phyloP scores from a whole-genome alignment of 1,284 basidiomycete genomes.

The Tranzscheliella williamsii region DNA sequence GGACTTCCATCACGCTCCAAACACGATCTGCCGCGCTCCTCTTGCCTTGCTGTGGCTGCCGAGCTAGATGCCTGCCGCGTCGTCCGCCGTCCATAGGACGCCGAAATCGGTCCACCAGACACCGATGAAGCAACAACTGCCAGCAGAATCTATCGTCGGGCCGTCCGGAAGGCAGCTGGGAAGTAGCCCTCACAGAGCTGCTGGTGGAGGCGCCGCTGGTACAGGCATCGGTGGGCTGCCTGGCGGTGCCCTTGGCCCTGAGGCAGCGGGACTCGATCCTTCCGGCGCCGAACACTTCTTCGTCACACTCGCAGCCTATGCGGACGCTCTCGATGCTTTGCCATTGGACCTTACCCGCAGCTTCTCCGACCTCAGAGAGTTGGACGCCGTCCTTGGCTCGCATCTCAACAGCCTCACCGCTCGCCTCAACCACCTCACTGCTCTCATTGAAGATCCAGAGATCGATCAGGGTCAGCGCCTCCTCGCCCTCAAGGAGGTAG shows the following conservation, averaged over 20 bases:
- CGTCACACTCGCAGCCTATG: conserved; percentile 58
- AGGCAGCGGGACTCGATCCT: conserved; percentile 34
- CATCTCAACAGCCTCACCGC: conserved; percentile 54
- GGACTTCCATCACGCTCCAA: too few species aligned
- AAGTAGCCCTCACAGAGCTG: not conserved
- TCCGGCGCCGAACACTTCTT: conserved; percentile 46
- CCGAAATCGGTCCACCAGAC: too few species aligned
- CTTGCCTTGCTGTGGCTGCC: too few species aligned
- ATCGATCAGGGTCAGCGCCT: conserved; percentile 78
- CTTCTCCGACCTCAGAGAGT: conserved; percentile 92
- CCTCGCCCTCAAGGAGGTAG: conserved; percentile 84
- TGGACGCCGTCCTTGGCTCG: conserved; percentile 88
- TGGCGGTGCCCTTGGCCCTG: conserved; percentile 29
- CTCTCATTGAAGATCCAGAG: conserved; percentile 66
- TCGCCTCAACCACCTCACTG: conserved; percentile 50
- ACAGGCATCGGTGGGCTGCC: conserved; percentile 32
- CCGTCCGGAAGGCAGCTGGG: not conserved
- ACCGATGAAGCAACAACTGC: not conserved
- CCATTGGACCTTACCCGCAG: conserved; percentile 91
- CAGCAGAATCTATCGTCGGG: not conserved
- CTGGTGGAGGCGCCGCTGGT: too few species aligned
- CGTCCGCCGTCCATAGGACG: too few species aligned
- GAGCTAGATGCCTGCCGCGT: too few species aligned
- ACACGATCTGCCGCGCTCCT: too few species aligned
- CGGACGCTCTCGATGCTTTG: conserved; percentile 86